Base-by-base conservation (phyloP, 129 eudicot species). In the Arctium minus region DNA sequence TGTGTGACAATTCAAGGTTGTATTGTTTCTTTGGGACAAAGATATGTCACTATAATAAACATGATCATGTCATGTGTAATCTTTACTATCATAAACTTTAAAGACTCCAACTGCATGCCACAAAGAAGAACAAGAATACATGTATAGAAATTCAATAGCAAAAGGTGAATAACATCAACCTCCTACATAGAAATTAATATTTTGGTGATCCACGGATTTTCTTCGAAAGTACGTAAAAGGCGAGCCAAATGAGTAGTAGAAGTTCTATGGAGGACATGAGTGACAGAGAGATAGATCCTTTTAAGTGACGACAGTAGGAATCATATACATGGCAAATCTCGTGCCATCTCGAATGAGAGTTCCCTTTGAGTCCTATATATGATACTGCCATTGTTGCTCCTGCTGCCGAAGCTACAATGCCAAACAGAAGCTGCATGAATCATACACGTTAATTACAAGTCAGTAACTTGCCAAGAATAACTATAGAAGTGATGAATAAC, bases 281-380 rank as follows among this genome's bases (percentile, higher is more conserved):
- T 0, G 90, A 81, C 18, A 88, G 73, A 33, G 73, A 75, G 40
- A 86, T 15, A 0, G 97, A 82, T 48, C 65, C 83, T 13, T 83
- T 91, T n/a, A 89, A 2, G 82, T 90, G 94, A 18, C 27, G 37
- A 80, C 98, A 94, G 82, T 85, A 94, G 12, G 83, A 67, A 79
- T 78, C 89, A 11, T 80, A 94, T 9, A 13, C 6, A 77, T 83
- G 53, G 86, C 98, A 94, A 11, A 94, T 44, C 85, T 94, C 86
- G 71, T 0, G 9, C 93, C 95, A 94, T 33, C 81, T 38, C 0
- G 86, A 72, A 48, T 92, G 95, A n/a, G 88, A 72, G 80, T 92
- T 92, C n/a, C 98, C 98, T 76, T 86, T 92, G 70, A 85, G 50
- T 56, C 97, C 98, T 9, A 94, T 72, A 82, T 94, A 94, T 5